Evolutionary conservation across 805 yeast species (phyloP), one percentile per base, ranked within the genome.

Genomic region (Hanseniaspora valbyensis): DNA sequence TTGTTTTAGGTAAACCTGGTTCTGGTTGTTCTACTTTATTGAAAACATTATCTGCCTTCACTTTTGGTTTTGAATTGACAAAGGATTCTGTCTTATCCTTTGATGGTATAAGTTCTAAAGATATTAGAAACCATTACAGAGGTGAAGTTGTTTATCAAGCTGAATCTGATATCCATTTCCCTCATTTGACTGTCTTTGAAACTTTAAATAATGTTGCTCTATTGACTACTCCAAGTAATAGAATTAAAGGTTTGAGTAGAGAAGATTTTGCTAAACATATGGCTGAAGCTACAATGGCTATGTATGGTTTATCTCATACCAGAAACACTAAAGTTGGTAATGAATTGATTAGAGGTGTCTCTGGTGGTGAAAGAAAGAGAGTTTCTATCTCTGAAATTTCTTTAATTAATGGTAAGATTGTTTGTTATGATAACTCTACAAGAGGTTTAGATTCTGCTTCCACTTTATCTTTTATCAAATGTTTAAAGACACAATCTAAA

Each of bases 311-410:
- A 37, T 66, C 72, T 8, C 84, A 78, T 61, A 76, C 84, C 5
- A 69, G 69, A 54, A 67, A 75, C 60, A 77, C 83, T 16, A 74
- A 73, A 55, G 83, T 78, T 32, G 83, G 83, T 53, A 72, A 72
- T 59, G 82, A 77, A 54, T 69, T 73, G 37, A 72, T 81, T 28
- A 73, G 85, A 61, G 84, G 87, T 68, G 84, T 81, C 37, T 80
- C 90, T 46, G 90, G 94, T 59, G 92, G 94, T 71, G 92, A 84
- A 67, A 70, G 94, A 56, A 83, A 83, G 66, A 76, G 94, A 69
- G 90, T 84, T 2, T 81, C 90, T 10, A 79, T 84, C 58, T 86
- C 88, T 10, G 95, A 84, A 66, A 83, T 83, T 1, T 67, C 81
- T 42, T 74, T 82, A 42, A 71, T 80, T 44, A 77, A 80, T 26